Evolutionary conservation across 768 basidiomycete species (phyloP).

Genomic region (Leucocoprinus leucothites): DNA sequence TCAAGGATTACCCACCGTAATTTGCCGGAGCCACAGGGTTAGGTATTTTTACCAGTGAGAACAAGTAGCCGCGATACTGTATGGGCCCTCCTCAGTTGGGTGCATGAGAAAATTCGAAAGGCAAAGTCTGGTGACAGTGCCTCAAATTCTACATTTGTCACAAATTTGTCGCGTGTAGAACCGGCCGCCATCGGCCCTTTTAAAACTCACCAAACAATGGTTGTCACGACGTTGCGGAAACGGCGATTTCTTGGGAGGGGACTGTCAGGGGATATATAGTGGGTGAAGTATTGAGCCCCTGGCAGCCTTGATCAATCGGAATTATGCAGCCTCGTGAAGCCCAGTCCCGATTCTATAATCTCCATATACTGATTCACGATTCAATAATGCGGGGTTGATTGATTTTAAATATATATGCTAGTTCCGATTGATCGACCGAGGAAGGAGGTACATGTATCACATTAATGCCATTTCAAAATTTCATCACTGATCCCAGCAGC

Average conservation of each 20-base stretch:
- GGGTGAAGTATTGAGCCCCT: too few relatives aligned
- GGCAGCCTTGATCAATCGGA: too few relatives aligned
- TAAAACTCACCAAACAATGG: not conserved
- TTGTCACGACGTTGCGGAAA: not conserved
- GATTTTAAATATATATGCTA: too few relatives aligned
- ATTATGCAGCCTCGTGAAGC: too few relatives aligned
- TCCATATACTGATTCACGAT: not conserved
- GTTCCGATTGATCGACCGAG: not conserved
- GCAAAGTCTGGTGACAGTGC: too few relatives aligned
- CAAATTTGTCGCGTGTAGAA: not conserved
- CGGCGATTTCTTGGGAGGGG: conserved; percentile 1
- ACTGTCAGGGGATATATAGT: too few relatives aligned
- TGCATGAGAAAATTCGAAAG: too few relatives aligned
- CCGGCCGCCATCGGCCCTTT: not conserved
- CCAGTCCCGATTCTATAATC: not conserved
- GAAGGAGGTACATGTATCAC: not conserved
- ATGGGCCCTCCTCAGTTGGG: not conserved
- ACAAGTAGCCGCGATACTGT: not conserved
- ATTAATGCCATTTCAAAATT: not conserved
- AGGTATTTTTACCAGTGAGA: not conserved
- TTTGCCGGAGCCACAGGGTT: not conserved
- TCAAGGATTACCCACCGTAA: conserved; percentile 4
- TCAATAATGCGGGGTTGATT: not conserved
- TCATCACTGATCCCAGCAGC: too few relatives aligned
- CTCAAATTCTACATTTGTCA: too few relatives aligned